A percentile compares a stretch with the other conserved stretches of the same genome.
These are phyloP conservation scores for Styphnolobium japonicum DNA, from an alignment of 306 rosid species.

Conservation along the genomic window DNA sequence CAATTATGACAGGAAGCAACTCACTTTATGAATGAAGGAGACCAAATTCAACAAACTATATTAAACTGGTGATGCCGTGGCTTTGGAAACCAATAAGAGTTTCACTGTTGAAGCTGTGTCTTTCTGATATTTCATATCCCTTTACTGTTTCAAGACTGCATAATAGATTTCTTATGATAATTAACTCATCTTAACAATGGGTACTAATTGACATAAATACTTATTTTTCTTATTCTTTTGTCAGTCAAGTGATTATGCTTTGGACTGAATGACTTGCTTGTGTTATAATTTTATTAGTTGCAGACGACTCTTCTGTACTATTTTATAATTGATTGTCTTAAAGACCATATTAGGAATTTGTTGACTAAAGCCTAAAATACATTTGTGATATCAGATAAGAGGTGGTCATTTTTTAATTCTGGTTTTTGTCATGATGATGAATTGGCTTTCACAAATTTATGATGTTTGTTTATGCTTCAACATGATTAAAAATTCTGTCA, in stretches of 20 bases:
- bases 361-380: background rate
- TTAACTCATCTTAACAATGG: background rate
- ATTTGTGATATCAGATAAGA: background rate
- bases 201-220: background rate
- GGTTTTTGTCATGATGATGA: background rate
- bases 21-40: background rate
- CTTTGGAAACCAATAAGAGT: background rate
- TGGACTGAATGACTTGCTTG: background rate
- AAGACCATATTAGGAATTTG: background rate
- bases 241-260: background rate
- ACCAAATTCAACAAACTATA: background rate
- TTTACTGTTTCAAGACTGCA: too few relatives aligned
- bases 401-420: background rate
- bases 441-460: background rate
- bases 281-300: background rate
- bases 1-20: background rate
- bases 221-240: background rate
- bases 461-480: background rate
- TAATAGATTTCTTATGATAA: conserved; percentile 2
- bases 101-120: background rate
- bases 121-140: background rate
- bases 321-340: background rate
- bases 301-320: background rate
- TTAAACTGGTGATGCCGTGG: background rate
- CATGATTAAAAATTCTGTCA: background rate